Evolutionary conservation across 345 rosid species (phyloP).

Genomic region (thale cress (Arabidopsis thaliana)): DNA sequence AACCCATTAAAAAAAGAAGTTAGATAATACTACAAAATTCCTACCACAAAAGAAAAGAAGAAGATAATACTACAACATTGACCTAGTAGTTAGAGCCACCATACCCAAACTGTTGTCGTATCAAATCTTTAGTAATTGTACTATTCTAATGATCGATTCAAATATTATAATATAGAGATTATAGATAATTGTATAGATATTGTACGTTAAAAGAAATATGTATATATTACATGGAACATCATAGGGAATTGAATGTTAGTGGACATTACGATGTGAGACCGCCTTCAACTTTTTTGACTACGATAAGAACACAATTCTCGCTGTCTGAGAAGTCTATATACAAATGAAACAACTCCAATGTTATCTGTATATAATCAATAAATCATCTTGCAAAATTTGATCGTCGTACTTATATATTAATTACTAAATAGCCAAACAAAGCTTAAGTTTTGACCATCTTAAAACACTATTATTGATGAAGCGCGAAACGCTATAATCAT

Average conservation of each 20-base stretch:
- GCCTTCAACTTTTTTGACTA: constrained; percentile 43
- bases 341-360: background rate
- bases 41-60: no score
- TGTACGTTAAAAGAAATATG: background rate
- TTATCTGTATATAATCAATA: no score
- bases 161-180: background rate
- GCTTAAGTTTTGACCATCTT: background rate
- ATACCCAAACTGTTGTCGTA: constrained; percentile 10
- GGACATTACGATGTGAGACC: constrained; percentile 49
- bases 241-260: constrained; percentile 61
- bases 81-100: constrained; percentile 27
- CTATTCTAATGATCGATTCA: background rate
- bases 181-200: background rate
- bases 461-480: background rate
- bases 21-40: background rate
- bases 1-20: background rate
- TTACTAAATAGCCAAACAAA: background rate
- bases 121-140: background rate
- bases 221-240: constrained; percentile 44
- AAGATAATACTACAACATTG: constrained; percentile 3
- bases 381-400: background rate
- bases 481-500: background rate
- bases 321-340: background rate
- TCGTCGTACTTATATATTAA: background rate
- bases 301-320: constrained; percentile 25